phyloP scores from a whole-genome alignment of 441 rosid species.

The Brassica hybrid region DNA sequence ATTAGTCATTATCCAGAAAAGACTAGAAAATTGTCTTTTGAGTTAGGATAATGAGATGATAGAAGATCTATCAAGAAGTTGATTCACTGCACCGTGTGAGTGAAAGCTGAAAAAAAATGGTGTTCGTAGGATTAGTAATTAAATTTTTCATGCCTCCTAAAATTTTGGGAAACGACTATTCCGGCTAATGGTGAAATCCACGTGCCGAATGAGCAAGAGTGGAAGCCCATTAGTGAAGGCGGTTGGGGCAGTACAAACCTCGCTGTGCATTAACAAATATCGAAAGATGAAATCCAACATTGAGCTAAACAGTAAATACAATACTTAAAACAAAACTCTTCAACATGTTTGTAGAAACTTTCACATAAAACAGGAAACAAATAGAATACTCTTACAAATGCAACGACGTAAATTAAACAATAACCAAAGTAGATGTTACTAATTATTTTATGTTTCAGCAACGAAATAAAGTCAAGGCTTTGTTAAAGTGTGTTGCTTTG shows the following conservation, averaged over 20 bases:
- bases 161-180: too few species aligned
- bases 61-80: too few species aligned
- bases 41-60: too few species aligned
- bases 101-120: too few species aligned
- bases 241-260: neutral
- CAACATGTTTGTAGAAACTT: constrained; percentile 10
- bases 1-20: too few species aligned
- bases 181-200: too few species aligned
- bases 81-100: too few species aligned
- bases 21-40: too few species aligned
- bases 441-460: constrained; percentile 8
- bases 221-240: too few species aligned
- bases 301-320: neutral
- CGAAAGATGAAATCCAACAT: neutral
- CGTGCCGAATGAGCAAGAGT: too few species aligned
- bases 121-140: too few species aligned
- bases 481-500: constrained; percentile 54
- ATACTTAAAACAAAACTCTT: neutral
- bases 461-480: constrained; percentile 44
- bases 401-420: constrained; percentile 6
- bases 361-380: neutral
- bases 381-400: neutral
- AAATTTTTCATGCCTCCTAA: too few species aligned
- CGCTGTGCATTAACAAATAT: neutral
- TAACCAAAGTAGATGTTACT: neutral